Percentiles rank a stretch among this genome's conserved stretches.
phyloP scores from a whole-genome alignment of 2,329 filamentous ascomycete species.

The Alternaria infectoria region DNA sequence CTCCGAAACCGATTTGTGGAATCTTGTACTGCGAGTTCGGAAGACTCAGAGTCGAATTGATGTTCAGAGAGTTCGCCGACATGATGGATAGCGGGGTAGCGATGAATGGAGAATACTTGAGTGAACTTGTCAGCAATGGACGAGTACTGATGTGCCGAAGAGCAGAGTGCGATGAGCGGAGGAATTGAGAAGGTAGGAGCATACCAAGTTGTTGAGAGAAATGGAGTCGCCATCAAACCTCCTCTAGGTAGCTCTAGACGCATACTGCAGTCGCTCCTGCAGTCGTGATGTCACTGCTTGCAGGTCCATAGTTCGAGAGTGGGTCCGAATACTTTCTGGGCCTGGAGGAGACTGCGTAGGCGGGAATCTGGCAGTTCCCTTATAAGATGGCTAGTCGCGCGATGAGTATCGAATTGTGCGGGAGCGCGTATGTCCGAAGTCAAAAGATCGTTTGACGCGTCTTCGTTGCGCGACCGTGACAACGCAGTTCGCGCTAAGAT shows the following conservation, averaged over 20 bases:
- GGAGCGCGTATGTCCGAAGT: too few relatives aligned
- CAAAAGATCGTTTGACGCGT: too few relatives aligned
- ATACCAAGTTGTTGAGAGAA: conserved; percentile 9
- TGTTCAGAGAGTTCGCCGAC: conserved; percentile 38
- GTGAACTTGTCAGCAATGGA: conserved; percentile 9
- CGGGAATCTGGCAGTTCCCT: too few relatives aligned
- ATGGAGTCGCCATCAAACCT: neutral
- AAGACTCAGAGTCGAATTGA: conserved; percentile 59
- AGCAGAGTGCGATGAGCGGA: conserved; percentile 2
- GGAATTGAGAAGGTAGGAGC: conserved; percentile 8
- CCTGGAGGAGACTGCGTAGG: too few relatives aligned
- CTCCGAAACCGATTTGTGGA: conserved; percentile 73
- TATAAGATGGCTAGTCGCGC: too few relatives aligned
- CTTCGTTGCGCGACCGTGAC: too few relatives aligned
- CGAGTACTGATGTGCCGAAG: neutral
- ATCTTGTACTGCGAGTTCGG: conserved; percentile 60
- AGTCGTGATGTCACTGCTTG: conserved; percentile 27
- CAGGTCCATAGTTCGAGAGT: conserved; percentile 4
- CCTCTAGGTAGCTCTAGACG: neutral
- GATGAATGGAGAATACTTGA: conserved; percentile 8
- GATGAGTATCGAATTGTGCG: too few relatives aligned
- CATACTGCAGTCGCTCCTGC: conserved; percentile 7
- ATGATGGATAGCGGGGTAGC: conserved; percentile 20
- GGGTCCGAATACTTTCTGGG: too few relatives aligned
- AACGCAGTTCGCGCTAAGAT: too few relatives aligned